Evolutionary conservation across 192 early-diverging fungal genomes (phyloP).

Genomic region (Backusella circina): DNA sequence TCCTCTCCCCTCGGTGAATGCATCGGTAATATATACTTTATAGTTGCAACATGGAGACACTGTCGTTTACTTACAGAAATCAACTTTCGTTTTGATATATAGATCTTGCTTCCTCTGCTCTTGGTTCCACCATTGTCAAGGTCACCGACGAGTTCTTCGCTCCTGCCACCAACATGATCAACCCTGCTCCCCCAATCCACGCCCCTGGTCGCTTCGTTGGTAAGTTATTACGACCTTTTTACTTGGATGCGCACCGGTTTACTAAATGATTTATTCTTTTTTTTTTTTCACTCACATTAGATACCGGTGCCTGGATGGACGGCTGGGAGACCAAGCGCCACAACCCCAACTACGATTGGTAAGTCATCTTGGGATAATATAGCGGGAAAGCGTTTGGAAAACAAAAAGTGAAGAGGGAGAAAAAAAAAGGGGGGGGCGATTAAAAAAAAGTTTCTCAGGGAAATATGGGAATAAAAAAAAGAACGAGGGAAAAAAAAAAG

Average conservation of each 20-base stretch:
- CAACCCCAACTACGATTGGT: constrained; percentile 87
- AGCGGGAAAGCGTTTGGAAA: neutral
- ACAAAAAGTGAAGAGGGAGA: neutral
- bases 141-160: constrained; percentile 93
- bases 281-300: constrained; percentile 32
- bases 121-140: constrained; percentile 72
- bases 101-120: constrained; percentile 74
- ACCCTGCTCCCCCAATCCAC: constrained; percentile 65
- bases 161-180: constrained; percentile 78
- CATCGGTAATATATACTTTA: constrained; percentile 4
- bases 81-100: constrained; percentile 8
- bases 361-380: neutral
- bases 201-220: constrained; percentile 50
- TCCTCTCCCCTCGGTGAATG: constrained; percentile 11
- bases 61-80: neutral
- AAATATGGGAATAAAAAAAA: no score
- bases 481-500: neutral
- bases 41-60: neutral
- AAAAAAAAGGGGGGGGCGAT: neutral
- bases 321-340: constrained; percentile 94
- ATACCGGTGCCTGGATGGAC: constrained; percentile 74
- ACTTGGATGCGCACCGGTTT: neutral
- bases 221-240: constrained; percentile 31
- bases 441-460: no score
- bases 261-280: constrained; percentile 19